Evolutionary conservation across 495 filamentous ascomycete genomes (phyloP).

Genomic region (Lichenothelia convexa): DNA sequence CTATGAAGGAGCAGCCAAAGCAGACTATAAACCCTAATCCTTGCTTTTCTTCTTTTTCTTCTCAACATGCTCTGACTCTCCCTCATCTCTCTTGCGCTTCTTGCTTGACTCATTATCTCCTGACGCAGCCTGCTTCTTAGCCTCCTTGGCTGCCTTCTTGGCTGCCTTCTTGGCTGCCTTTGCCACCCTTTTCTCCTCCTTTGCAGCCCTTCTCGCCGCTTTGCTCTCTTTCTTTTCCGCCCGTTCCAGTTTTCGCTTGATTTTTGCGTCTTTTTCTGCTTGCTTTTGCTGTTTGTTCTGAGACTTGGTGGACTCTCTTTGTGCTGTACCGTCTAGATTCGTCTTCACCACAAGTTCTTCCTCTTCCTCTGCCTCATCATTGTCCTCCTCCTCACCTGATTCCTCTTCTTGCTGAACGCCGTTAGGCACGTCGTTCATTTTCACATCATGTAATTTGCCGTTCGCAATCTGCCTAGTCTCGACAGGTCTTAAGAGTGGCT

Average conservation of each 20-base stretch:
- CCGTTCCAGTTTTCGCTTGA: constrained; percentile 16
- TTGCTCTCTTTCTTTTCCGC: constrained; percentile 27
- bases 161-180: constrained; percentile 61
- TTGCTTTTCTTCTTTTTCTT: constrained; percentile 30
- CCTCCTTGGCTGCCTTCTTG: constrained; percentile 32
- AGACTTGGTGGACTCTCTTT: constrained; percentile 21
- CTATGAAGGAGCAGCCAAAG: too few species aligned
- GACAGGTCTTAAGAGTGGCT: constrained; percentile 17
- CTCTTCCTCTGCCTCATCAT: constrained; percentile 14
- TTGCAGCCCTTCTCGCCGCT: constrained; percentile 29
- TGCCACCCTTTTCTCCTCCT: constrained; percentile 42
- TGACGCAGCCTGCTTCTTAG: constrained; percentile 14
- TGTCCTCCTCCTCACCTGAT: constrained; percentile 10
- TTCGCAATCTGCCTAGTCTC: constrained; percentile 28
- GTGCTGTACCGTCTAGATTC: constrained; percentile 16
- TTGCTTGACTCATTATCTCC: constrained; percentile 27
- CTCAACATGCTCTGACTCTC: constrained; percentile 28
- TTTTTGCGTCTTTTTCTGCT: constrained; percentile 28
- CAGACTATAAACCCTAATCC: constrained; percentile 11
- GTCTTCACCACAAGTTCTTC: constrained; percentile 24
- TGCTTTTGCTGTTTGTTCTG: constrained; percentile 15
- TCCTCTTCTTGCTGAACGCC: constrained; percentile 13
- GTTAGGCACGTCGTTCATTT: constrained; percentile 34
- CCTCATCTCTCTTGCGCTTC: constrained; percentile 34
- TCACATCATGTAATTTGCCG: too few species aligned